phyloP scores from a whole-genome alignment of 805 yeast species.

The Naumovozyma baii region DNA sequence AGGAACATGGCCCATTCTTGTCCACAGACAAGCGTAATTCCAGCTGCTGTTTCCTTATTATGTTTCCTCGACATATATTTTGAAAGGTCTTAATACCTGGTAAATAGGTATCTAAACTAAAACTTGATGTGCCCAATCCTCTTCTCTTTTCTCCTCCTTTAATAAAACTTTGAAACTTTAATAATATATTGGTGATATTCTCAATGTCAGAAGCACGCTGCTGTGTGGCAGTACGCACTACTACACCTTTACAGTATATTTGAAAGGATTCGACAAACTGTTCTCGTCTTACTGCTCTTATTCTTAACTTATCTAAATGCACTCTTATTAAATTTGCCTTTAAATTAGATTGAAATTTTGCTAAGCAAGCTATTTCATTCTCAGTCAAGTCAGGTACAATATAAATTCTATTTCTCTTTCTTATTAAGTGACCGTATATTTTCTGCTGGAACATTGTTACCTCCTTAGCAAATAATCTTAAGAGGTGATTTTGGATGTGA shows the following conservation, averaged over 20 bases:
- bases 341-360: conserved; percentile 43
- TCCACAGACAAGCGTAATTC: background rate
- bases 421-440: conserved; percentile 39
- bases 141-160: conserved; percentile 6
- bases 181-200: conserved; percentile 6
- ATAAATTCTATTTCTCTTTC: conserved; percentile 6
- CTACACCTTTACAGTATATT: conserved; percentile 33
- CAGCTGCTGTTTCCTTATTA: too few relatives aligned
- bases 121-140: background rate
- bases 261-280: conserved; percentile 27
- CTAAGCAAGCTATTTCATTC: conserved; percentile 7
- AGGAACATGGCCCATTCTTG: background rate
- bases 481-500: conserved; percentile 53
- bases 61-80: background rate
- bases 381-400: background rate
- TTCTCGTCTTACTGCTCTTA: conserved; percentile 22
- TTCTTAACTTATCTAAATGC: conserved; percentile 16
- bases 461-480: conserved; percentile 46
- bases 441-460: conserved; percentile 41
- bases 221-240: conserved; percentile 20
- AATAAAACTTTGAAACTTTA: conserved; percentile 17
- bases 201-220: conserved; percentile 2
- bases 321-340: conserved; percentile 37
- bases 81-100: background rate
- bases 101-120: background rate